Percentiles rank a stretch among this genome's conserved stretches.
Evolutionary conservation across 305 asterid species (phyloP).

Genomic region (Fraxinus albicans): DNA sequence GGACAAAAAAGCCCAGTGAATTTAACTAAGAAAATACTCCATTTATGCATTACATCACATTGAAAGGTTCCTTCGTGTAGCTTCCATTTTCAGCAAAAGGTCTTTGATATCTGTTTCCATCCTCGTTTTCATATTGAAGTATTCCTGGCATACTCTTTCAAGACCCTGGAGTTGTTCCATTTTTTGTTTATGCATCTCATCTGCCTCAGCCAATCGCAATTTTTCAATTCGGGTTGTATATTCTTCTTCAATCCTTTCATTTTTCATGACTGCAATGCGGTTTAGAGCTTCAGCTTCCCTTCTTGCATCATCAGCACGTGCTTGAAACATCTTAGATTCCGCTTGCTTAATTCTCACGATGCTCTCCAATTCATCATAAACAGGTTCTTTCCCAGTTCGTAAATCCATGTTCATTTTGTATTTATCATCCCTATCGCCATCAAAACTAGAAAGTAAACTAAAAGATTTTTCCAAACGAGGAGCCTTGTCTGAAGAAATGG

Average conservation of each 20-base stretch:
- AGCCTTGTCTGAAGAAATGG: constrained; percentile 44
- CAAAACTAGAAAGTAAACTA: constrained; percentile 40
- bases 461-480: constrained; percentile 48
- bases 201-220: constrained; percentile 76
- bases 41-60: background rate
- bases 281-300: constrained; percentile 85
- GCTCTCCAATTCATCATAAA: constrained; percentile 87
- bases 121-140: constrained; percentile 79
- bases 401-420: constrained; percentile 39
- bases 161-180: constrained; percentile 68
- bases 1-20: background rate
- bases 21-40: background rate
- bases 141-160: constrained; percentile 71
- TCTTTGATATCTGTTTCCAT: constrained; percentile 93
- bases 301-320: constrained; percentile 90
- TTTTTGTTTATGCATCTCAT: constrained; percentile 81
- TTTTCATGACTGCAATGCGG: constrained; percentile 58
- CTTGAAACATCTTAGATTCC: constrained; percentile 86
- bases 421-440: constrained; percentile 42
- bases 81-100: constrained; percentile 87
- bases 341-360: constrained; percentile 87
- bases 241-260: constrained; percentile 65
- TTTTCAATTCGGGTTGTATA: constrained; percentile 53
- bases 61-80: constrained; percentile 45
- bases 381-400: constrained; percentile 48